Evolutionary conservation across 1,139 yeast species (phyloP).

Genomic region (Candida tropicalis): DNA sequence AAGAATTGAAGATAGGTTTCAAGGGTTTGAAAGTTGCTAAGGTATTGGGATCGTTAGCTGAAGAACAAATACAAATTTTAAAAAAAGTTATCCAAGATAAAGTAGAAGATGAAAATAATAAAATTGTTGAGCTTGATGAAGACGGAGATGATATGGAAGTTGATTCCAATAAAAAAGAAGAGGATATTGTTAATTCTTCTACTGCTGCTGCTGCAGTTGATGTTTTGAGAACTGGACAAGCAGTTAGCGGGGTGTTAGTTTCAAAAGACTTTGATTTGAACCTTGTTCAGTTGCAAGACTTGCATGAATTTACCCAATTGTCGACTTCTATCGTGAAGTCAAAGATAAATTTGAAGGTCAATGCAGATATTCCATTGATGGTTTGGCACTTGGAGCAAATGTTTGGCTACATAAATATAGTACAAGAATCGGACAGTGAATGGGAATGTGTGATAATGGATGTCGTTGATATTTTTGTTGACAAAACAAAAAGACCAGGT

Average conservation of each 20-base stretch:
- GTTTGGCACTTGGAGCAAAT: slow-evolving; percentile 91
- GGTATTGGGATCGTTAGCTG: slow-evolving; percentile 79
- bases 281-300: slow-evolving; percentile 79
- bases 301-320: slow-evolving; percentile 85
- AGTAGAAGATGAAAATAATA: slow-evolving; percentile 19
- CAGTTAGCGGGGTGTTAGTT: slow-evolving; percentile 85
- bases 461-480: slow-evolving; percentile 49
- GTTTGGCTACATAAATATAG: slow-evolving; percentile 82
- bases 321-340: slow-evolving; percentile 86
- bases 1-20: slow-evolving; percentile 72
- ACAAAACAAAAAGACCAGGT: slow-evolving; percentile 40
- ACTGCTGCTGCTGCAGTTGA: slow-evolving; percentile 5
- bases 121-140: slow-evolving; percentile 21
- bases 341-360: slow-evolving; percentile 73
- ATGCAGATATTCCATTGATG: slow-evolving; percentile 79
- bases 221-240: slow-evolving; percentile 36
- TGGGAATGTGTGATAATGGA: slow-evolving; percentile 55
- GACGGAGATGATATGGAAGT: slow-evolving; percentile 21
- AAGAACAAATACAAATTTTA: slow-evolving; percentile 40
- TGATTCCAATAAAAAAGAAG: slow-evolving; percentile 14
- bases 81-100: slow-evolving; percentile 33
- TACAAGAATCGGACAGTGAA: slow-evolving; percentile 62
- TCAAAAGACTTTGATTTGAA: slow-evolving; percentile 89
- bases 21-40: slow-evolving; percentile 85
- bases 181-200: slow-evolving; percentile 8